Conservation (phyloP, 768 basidiomycete genomes). For the Sporobolomyces phaffii region DNA sequence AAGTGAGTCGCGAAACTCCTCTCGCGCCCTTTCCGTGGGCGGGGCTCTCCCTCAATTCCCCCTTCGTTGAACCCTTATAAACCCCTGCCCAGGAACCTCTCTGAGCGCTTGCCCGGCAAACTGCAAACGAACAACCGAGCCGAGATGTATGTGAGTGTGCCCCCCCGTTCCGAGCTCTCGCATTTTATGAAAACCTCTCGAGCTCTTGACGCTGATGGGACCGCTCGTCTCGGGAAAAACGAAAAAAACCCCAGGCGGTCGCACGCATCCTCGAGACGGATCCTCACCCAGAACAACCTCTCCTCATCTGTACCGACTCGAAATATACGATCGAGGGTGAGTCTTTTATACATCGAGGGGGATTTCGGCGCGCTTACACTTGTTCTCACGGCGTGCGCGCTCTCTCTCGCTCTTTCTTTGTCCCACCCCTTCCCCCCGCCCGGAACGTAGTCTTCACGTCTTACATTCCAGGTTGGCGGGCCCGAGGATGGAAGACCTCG, state of each 20-base stretch:
- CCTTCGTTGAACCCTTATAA: not conserved
- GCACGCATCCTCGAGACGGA: conserved; percentile 70
- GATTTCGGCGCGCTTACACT: not conserved
- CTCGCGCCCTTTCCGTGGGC: not conserved
- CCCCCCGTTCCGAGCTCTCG: too few species aligned
- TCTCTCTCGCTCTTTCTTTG: not conserved
- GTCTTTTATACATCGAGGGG: conserved; percentile 16
- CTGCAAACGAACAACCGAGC: conserved; percentile 79
- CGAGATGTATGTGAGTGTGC: conserved; percentile 73
- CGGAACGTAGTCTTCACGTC: conserved; percentile 27
- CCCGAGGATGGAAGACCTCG: conserved; percentile 50
- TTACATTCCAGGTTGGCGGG: conserved; percentile 31
- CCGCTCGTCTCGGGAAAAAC: too few species aligned
- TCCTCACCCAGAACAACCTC: conserved; percentile 52
- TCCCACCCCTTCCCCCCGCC: too few species aligned
- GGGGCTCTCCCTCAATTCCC: too few species aligned
- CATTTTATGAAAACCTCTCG: too few species aligned
- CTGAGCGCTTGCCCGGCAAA: conserved; percentile 30
- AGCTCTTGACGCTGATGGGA: too few species aligned
- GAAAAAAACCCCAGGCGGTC: conserved; percentile 66
- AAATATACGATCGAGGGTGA: conserved; percentile 73
- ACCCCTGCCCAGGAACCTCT: conserved; percentile 16
- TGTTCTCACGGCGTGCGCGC: not conserved
- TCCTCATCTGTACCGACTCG: conserved; percentile 81
- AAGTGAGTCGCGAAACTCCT: not conserved